A percentile compares a stretch with the other conserved stretches of the same genome.
These are phyloP conservation scores for Adansonia digitata DNA, from an alignment of 345 rosid species.

Conservation along the genomic window DNA sequence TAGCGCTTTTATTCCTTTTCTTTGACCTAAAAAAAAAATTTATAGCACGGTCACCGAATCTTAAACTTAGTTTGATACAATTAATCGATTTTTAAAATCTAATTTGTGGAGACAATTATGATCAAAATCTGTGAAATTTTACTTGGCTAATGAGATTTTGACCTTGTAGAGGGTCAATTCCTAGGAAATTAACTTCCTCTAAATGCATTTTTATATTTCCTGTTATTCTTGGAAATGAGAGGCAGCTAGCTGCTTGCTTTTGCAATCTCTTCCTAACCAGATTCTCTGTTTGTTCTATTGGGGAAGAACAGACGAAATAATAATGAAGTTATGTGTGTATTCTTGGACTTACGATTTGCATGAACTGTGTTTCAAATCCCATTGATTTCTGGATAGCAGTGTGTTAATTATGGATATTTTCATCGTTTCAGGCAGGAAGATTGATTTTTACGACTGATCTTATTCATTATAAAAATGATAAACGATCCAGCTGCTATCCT, in stretches of 20 bases:
- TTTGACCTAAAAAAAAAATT: too few species aligned
- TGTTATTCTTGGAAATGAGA: not conserved
- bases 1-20: not conserved
- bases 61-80: not conserved
- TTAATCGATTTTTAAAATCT: not conserved
- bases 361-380: not conserved
- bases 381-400: not conserved
- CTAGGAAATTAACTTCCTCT: not conserved
- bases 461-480: not conserved
- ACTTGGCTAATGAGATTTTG: not conserved
- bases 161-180: not conserved
- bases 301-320: too few species aligned
- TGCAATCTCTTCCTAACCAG: not conserved
- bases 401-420: not conserved
- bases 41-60: not conserved
- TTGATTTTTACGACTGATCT: not conserved
- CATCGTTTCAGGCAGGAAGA: not conserved
- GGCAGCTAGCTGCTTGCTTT: not conserved
- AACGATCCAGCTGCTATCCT: not conserved
- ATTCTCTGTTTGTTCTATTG: not conserved
- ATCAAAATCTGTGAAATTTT: not conserved
- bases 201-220: not conserved
- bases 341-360: not conserved
- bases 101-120: too few species aligned
- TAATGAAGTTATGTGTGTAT: not conserved